Base-by-base conservation (phyloP, 306 rosid species). In the Notholithocarpus densiflorus region DNA sequence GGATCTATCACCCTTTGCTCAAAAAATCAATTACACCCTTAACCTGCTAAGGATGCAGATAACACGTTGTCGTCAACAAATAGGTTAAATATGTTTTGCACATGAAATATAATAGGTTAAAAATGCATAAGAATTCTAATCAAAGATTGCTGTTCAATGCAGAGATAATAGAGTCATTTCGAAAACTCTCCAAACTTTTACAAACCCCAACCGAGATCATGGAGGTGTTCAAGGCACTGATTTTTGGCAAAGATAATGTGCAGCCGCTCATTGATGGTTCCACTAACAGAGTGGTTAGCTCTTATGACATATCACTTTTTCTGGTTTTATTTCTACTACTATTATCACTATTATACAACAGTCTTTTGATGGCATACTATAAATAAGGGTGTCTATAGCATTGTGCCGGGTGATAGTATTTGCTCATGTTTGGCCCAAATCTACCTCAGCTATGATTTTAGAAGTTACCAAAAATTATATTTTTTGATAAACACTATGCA, bases 11-110 rank as follows among this genome's bases (percentile, higher is more conserved):
- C 87, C 71, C 2, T 89, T 79, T 72, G 71, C 85, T 68, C 90
- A 87, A 24, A 89, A 87, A 75, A 81, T 89, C 72, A 85, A 83
- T 29, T 79, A 74, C 56, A 85, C 84, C 77, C 78, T 87, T 2
- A 83, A 74, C 88, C 81, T 85, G 77, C 74, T 87, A 54, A 83
- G 81, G 79, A 83, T 55, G 56, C 88, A 81, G 6, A 27, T 85
- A 20, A 21, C 45, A 54, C 27, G 65, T 23, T 65, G 80, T 82
- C 45, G 19, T 3, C 66, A 23, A 65, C 89, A 85, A n/a, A 81
- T 83, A 74, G 89, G 92, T 87, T 45, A 14, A 32, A 1, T 43
- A 37, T 20, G 26, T 5, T n/a, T 5, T n/a, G 10, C 17, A 19
- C 54, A 17, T 12, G 24, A n/a, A 65, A 31, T 31, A 65, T 31